Base-by-base conservation (phyloP, 345 rosid species). In the Melaleuca quinquenervia region DNA sequence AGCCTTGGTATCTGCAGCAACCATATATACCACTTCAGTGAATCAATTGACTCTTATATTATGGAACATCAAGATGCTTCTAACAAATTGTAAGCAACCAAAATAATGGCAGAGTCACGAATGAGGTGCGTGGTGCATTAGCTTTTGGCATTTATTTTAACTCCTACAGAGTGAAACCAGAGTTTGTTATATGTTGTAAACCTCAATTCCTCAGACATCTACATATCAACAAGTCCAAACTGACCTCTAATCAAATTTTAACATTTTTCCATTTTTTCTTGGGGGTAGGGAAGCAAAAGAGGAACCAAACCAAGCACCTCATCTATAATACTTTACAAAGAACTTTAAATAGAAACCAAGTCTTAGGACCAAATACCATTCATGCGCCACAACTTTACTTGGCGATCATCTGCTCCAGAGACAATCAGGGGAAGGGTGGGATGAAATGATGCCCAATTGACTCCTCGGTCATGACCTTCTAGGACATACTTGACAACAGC, bases 391-490 rank as follows among this genome's bases (percentile, higher is more conserved):
- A 96, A 89, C 89, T 97, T 97, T 84, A 97, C 95, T 93, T 97
- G 98, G 50, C 98, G 98, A 85, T 97, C 99, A 92, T 97, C 99
- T 51, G 98, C 99, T 86, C 98, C 99, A 0, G 99, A 97, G 88
- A 97, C 99, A 54, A 97, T 96, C 86, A 97, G 90, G 85, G 99
- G 98, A 82, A 97, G 94, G 36, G 93, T 94, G 62, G 99, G 99
- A 86, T 97, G 99, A 89, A 97, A 97, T 80, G 98, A 89, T 89
- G 99, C 98, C 99, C 99, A 97, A 92, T 96, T 97, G 52, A 97
- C 99, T 27, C 99, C 99, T 88, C 98, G 92, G 70, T 96, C 99
- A 91, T 97, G 99, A 83, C 98, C 99, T 91, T 97, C 98, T 87
- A 97, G 89, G 54, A 97, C 99, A 88, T 97, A 97, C 91, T 96